Evolutionary conservation across 2,329 filamentous ascomycete genomes (phyloP).

Genomic region (Monilinia fructicola): DNA sequence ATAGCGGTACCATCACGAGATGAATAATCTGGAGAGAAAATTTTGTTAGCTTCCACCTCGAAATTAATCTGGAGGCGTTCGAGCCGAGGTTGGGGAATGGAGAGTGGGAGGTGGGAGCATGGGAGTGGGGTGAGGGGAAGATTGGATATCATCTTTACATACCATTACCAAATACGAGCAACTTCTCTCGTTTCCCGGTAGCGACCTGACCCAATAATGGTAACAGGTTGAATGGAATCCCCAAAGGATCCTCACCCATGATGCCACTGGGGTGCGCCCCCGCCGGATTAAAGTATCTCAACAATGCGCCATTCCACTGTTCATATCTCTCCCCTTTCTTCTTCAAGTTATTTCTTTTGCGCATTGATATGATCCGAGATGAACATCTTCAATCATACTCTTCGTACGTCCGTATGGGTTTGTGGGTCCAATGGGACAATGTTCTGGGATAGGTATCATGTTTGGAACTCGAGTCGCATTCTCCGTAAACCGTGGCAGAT

Average conservation of each 20-base stretch:
- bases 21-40: slow-evolving; percentile 67
- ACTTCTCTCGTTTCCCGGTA: slow-evolving; percentile 89
- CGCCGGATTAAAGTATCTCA: slow-evolving; percentile 97
- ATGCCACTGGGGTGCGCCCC: slow-evolving; percentile 92
- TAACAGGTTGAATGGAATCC: slow-evolving; percentile 92
- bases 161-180: slow-evolving; percentile 93
- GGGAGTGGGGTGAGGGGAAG: neutral
- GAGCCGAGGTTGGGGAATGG: neutral
- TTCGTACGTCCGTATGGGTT: slow-evolving; percentile 99
- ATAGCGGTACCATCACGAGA: slow-evolving; percentile 92
- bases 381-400: slow-evolving; percentile 85
- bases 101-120: neutral
- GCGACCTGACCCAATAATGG: slow-evolving; percentile 94
- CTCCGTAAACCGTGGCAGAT: slow-evolving; percentile 96
- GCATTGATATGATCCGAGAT: slow-evolving; percentile 90
- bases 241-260: slow-evolving; percentile 97
- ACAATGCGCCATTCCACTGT: slow-evolving; percentile 88
- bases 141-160: slow-evolving; percentile 40
- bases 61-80: neutral
- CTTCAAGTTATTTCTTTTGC: slow-evolving; percentile 76
- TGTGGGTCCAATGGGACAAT: slow-evolving; percentile 92
- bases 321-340: slow-evolving; percentile 76
- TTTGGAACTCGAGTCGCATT: slow-evolving; percentile 93
- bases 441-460: slow-evolving; percentile 98
- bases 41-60: slow-evolving; percentile 23